Evolutionary conservation across 1,139 yeast genomes (phyloP), one percentile per base, ranked within the genome.

Genomic region (Debaryomyces coudertii): DNA sequence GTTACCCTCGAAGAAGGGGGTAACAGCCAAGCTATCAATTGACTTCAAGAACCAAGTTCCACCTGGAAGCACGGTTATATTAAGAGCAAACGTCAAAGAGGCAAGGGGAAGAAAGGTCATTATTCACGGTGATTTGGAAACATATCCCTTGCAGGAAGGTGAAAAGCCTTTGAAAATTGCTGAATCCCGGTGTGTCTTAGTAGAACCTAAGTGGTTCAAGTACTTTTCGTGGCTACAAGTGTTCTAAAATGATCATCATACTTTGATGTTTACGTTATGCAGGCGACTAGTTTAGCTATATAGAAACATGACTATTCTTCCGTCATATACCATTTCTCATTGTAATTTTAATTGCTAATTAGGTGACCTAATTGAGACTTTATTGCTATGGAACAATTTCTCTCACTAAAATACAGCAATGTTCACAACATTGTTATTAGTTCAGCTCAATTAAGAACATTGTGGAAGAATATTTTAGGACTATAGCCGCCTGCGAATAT

Each of bases 1-100:
- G 27, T 71, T 93, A n/a, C 98, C 99, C 1, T 82, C 85, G 46
- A 80, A 82, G 47, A 76, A 85, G 45, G 98, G 98, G n/a, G 97
- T 93, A 15, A 93, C 99, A 1, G 99, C 96, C 0, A 77, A 77
- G 42, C 70, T 93, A 37, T 70, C 79, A 12, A 74, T 93, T 14
- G 76, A 87, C 49, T 93, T 88, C 62, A 59, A 73, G 41, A 76
- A 80, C 27, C 95, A 89, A 51, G 80, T 80, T 0, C 82, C 82
- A 1, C 87, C 93, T 0, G 79, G 82, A 48, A 74, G 86, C 15
- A 80, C 86, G 4, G 80, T 90, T 7, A 73, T 88, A 25, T 68
- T 93, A 44, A 73, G 76, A 45, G 96, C 95, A 0, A 73, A 79
- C 45, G 90, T 92, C 0, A 66, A 67, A 7, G 84, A 86, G 55